Evolutionary conservation across 495 filamentous ascomycete genomes (phyloP), one percentile per base, ranked within the genome.

Genomic region (Penicillium coffeae): DNA sequence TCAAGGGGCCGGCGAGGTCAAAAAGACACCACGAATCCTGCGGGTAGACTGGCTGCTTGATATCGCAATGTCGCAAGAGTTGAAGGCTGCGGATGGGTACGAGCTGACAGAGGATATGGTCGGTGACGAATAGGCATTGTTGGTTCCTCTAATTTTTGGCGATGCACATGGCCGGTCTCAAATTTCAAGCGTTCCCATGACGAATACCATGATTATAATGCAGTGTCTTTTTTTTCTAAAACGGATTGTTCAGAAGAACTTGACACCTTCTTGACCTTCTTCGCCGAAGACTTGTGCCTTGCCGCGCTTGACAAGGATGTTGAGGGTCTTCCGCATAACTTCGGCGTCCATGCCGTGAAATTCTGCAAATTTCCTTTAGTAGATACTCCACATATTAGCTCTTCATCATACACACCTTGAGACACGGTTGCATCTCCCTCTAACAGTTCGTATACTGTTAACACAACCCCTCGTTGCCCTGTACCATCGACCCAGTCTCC

Each of bases 271-370:
- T 48, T 86, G 82, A 54, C 92, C 92, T 52, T 91, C 90, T 32
- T 56, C 67, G 15, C 92, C 92, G 74, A 98, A 96, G 10, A 97
- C 80, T 69, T 96, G 90, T 18, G 93, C 91, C 68, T 87, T 94
- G 51, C 90, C 90, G 30, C 85, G 75, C 74, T 91, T 95, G 19
- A 95, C 89, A 19, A 96, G 72, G 44, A 89, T 74, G 48, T 75
- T 74, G 14, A 98, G 70, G n/a, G 87, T 80, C 62, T 85, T 88
- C 47, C 84, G 76, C 63, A 97, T 77, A 27, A 94, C 58, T 19
- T 90, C 89, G 18, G 70, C 62, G 54, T 96, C 90, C 76, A 98
- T 88, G 13, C 88, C 89, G 70, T 90, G 84, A 62, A 95, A 93
- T 65, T 93, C 89, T 89, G 51, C 8, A 47, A 1, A 18, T 14